phyloP scores from a whole-genome alignment of 2,329 filamentous ascomycete genomes.

The Nigrospora osmanthi region DNA sequence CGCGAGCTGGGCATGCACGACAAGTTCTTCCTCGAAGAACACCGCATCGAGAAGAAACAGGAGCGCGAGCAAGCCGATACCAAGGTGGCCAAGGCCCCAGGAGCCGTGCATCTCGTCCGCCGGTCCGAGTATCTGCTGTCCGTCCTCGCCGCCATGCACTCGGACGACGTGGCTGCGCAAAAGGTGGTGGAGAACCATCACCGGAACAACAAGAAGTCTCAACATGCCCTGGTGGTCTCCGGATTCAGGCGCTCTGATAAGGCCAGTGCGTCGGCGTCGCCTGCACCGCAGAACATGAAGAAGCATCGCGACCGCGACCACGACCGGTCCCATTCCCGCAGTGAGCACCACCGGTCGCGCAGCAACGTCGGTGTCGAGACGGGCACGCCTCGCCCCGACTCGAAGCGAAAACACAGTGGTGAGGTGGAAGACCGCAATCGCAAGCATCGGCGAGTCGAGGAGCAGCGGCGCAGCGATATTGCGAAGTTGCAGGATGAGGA shows the following conservation, averaged over 20 bases:
- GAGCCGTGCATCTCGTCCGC: slow-evolving; percentile 93
- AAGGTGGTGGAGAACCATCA: slow-evolving; percentile 86
- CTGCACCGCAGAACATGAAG: slow-evolving; percentile 49
- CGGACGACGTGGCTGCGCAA: slow-evolving; percentile 66
- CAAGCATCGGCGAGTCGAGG: slow-evolving; percentile 46
- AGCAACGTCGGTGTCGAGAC: slow-evolving; percentile 41
- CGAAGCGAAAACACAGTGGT: slow-evolving; percentile 54
- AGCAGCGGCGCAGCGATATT: slow-evolving; percentile 27
- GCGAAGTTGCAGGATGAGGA: slow-evolving; percentile 23
- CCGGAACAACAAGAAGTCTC: slow-evolving; percentile 80
- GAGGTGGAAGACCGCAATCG: slow-evolving; percentile 41
- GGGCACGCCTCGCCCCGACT: slow-evolving; percentile 42
- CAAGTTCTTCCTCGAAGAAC: slow-evolving; percentile 94
- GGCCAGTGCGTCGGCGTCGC: slow-evolving; percentile 59
- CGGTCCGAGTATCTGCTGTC: slow-evolving; percentile 91
- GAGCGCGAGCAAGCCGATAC: slow-evolving; percentile 74
- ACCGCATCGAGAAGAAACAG: slow-evolving; percentile 96
- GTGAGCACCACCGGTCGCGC: slow-evolving; percentile 42
- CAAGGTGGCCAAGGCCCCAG: slow-evolving; percentile 82
- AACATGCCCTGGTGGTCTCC: slow-evolving; percentile 37
- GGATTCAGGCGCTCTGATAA: slow-evolving; percentile 54
- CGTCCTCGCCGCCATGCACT: slow-evolving; percentile 83
- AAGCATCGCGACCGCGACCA: slow-evolving; percentile 37
- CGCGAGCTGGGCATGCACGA: slow-evolving; percentile 75
- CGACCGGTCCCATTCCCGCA: slow-evolving; percentile 29